These are phyloP conservation scores for Fagopyrum esculentum DNA, from an alignment of 148 eudicot species.

Conservation along the genomic window DNA sequence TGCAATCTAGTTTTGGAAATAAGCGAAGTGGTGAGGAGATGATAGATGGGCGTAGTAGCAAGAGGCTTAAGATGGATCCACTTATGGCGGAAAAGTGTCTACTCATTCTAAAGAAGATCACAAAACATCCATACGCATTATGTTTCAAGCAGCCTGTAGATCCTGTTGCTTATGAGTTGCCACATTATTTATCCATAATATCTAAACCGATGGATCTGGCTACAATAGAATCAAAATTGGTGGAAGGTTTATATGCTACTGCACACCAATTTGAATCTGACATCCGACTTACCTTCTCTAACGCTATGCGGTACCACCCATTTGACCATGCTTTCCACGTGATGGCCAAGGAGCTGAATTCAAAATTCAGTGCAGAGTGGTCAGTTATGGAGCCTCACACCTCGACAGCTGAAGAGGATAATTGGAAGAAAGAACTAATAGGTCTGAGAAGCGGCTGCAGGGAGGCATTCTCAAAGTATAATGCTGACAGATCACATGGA, in stretches of 20 bases:
- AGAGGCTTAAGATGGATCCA: neutral
- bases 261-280: neutral
- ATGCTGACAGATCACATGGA: neutral
- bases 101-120: neutral
- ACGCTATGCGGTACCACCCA: conserved; percentile 12
- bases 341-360: conserved; percentile 4
- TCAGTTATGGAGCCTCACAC: neutral
- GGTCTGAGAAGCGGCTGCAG: neutral
- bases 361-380: conserved; percentile 4
- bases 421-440: neutral
- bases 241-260: neutral
- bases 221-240: neutral
- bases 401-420: neutral
- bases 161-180: conserved; percentile 7
- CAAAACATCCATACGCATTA: neutral
- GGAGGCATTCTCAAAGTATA: neutral
- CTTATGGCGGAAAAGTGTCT: neutral
- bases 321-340: neutral
- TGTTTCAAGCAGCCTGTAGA: neutral
- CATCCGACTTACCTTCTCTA: conserved; percentile 11
- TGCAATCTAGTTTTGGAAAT: too few relatives aligned
- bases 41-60: neutral
- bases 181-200: conserved; percentile 8
- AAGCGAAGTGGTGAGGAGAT: too few relatives aligned
- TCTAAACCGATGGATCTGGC: conserved; percentile 13